A percentile compares a stretch with the other conserved stretches of the same genome.
Conservation (phyloP, 306 rosid genomes). For the Cercis canadensis region DNA sequence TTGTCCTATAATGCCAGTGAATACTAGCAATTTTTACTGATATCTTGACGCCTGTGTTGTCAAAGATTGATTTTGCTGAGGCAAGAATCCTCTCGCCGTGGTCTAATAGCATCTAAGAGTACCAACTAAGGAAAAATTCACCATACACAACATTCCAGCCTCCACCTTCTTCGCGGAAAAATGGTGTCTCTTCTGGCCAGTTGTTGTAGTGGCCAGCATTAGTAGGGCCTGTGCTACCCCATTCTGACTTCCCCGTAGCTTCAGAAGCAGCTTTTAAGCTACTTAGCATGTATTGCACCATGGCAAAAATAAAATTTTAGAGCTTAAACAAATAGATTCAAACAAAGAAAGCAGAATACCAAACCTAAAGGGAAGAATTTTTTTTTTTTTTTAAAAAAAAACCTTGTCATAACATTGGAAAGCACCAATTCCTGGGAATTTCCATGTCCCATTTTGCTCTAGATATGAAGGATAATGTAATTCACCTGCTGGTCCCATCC, state of each 20-base stretch:
- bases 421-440: conserved; percentile 95
- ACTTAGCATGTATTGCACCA: conserved; percentile 83
- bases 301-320: neutral
- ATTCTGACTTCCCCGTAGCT: conserved; percentile 68
- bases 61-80: conserved; percentile 67
- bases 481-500: conserved; percentile 99
- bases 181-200: conserved; percentile 94
- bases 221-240: conserved; percentile 93
- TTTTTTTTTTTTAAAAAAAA: no score
- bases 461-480: conserved; percentile 97
- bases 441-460: conserved; percentile 87
- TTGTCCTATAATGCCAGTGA: conserved; percentile 97
- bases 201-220: conserved; percentile 92
- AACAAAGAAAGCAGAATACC: no score
- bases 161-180: conserved; percentile 89
- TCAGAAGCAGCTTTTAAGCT: conserved; percentile 86
- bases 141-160: conserved; percentile 80
- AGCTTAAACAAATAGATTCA: no score
- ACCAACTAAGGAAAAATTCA: conserved; percentile 90
- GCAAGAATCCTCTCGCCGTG: conserved; percentile 93
- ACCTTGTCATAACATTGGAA: conserved; percentile 98
- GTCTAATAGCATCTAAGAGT: conserved; percentile 77
- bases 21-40: conserved; percentile 92
- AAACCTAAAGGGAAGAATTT: neutral
- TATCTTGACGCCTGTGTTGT: conserved; percentile 65